Base-by-base conservation (phyloP, 495 filamentous ascomycete genomes). In the Penicillium macrosclerotiorum region DNA sequence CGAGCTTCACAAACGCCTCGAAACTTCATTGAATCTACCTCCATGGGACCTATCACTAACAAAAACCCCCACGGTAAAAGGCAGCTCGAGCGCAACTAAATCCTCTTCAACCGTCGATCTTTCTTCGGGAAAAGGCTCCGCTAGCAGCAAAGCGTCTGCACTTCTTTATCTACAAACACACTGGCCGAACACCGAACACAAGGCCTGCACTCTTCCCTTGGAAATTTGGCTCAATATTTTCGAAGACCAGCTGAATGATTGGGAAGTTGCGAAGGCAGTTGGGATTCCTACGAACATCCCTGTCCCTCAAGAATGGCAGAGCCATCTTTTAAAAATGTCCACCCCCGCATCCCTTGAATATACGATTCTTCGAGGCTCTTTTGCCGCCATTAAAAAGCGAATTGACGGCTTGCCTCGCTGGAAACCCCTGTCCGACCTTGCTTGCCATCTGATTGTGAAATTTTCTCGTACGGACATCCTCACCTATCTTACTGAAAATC, bases 181-280 rank as follows among this genome's bases (percentile, higher is more conserved):
- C 4, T 45, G 52, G 44, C 57, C 39, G 14, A 61, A 51, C 13
- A 24, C 42, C 7, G 56, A 64, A 47, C 40, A 37, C 5, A 62
- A 53, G 14, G 52, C 51, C 1, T 57, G 40, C 13, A 65, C 60
- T 5, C 69, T 96, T 0, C 91, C 91, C 1, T 80, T 86, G 0
- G 91, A 96, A 63, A 74, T 96, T 18, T 96, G 91, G 90, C 80
- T 86, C 20, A 85, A 88, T 35, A 85, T 96, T 18, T 82, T 96
- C 31, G 85, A 93, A 52, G 82, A 84, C 51, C 67, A 74, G 18
- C 75, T 89, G 12, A 80, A 80, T 12, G 91, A 96, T 60, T 96
- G 91, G 91, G 91, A 96, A 65, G 74, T 90, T 3, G 85, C 91
- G 12, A 84, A 78, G 37, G 83, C 86, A 2, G 75, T 96, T 9